Base-by-base conservation (phyloP, 768 basidiomycete genomes). In the Leucogyrophana mollusca region DNA sequence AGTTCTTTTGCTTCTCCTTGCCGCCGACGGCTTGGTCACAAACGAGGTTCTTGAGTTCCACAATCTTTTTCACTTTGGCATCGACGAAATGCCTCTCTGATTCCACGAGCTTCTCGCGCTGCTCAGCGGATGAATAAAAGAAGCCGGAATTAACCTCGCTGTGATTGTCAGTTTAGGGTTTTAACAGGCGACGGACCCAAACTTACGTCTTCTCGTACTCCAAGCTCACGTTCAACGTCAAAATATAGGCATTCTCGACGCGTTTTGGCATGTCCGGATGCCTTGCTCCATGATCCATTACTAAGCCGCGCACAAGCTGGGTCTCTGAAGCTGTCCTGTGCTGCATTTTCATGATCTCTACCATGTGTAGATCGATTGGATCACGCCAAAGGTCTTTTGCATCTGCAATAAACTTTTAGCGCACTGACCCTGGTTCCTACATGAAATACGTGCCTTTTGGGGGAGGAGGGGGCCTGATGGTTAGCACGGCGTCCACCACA, bases 291-390 rank as follows among this genome's bases (percentile, higher is more conserved):
- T 98, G 95, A 71, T 99, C 96, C 57, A 99, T 77, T 36, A 99
- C 96, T 47, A 99, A 78, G 27, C 96, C 96, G 56, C 90, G 87
- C 58, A 99, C 75, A 32, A 99, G 82, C 64, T 96, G 90, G 23
- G 96, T 99, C 68, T 99, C 96, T 18, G 92, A 93, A 52, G 96
- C 93, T 34, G 88, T 94, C 58, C 94, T 88, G 72, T 99, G 96
- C 67, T 96, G 95, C 96, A 99, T 99, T 74, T 98, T 98, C 96
- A 98, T 98, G 52, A 98, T 85, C 71, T 99, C 96, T 42, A 99
- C 74, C 96, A 99, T 99, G 71, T 98, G 95, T 46, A 99, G 76
- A 73, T 99, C 96, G 61, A 98, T 94, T 40, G 94, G 93, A 56
- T 94, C 85, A 43, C 78, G 79, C 76, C 81, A 87, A 55, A 83